Evolutionary conservation across 2,329 filamentous ascomycete species (phyloP), one percentile per base, ranked within the genome.

Genomic region (Bertia moriformis): DNA sequence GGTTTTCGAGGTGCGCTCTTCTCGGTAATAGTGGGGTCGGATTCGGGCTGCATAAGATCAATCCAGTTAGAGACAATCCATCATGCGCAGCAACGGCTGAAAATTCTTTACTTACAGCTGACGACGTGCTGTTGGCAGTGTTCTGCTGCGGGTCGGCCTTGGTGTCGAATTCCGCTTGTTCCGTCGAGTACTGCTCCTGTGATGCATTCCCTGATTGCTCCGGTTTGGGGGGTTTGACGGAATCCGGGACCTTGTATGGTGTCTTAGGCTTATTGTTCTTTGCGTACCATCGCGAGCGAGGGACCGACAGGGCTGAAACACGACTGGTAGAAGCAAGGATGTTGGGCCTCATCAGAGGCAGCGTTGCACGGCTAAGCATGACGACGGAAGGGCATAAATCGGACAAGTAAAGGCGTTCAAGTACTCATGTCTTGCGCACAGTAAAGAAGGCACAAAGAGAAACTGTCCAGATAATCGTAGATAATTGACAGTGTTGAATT

Each of bases 1-100:
- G 84, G 79, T 50, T 79, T 71, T 39, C 73, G 66, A 18, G 75
- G 66, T 12, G 22, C 22, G 22, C n/a, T n/a, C 7, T 27, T n/a
- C n/a, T 27, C n/a, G n/a, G n/a, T n/a, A n/a, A n/a, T n/a, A n/a
- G n/a, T n/a, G n/a, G n/a, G n/a, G n/a, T 35, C 15, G 10, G 32
- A 7, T 35, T 35, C 15, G 32, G 32, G 7, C 32, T 35, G 15
- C 32, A 18, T 7, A 35, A 18, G 24, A 29, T 29, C n/a, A 10
- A 29, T 10, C 10, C n/a, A 29, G n/a, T 29, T 29, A 29, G 24
- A 29, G 10, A 29, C 10, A 29, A 29, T n/a, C 24, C n/a, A n/a
- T 10, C 10, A 29, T n/a, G n/a, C n/a, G n/a, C n/a, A n/a, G n/a
- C n/a, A n/a, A 29, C 24, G 10, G 10, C 24, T 10, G 24, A 29